phyloP scores from a whole-genome alignment of 768 basidiomycete species.

The Lyophyllum shimeji region DNA sequence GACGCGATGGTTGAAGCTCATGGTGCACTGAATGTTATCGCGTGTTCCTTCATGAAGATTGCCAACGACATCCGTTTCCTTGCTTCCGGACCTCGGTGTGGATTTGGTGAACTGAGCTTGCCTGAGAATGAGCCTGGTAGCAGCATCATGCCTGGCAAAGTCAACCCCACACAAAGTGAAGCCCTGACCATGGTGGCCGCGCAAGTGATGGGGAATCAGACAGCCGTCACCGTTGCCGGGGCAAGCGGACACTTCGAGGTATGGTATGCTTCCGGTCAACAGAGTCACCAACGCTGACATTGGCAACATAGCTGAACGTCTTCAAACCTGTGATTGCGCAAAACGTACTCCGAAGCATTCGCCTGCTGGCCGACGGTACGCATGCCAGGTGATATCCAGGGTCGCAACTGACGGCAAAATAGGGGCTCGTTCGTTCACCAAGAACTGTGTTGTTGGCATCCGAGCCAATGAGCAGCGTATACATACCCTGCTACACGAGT shows the following conservation, averaged over 20 bases:
- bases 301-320: constrained; percentile 75
- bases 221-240: constrained; percentile 87
- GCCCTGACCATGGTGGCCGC: constrained; percentile 98
- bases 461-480: constrained; percentile 96
- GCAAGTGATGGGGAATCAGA: constrained; percentile 98
- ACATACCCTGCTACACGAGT: constrained; percentile 85
- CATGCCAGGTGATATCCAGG: constrained; percentile 10
- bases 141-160: constrained; percentile 99
- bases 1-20: constrained; percentile 98
- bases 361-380: constrained; percentile 87
- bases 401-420: constrained; percentile 6
- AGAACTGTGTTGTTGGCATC: constrained; percentile 96
- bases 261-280: constrained; percentile 17
- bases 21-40: constrained; percentile 93
- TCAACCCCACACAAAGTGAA: constrained; percentile 99
- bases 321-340: constrained; percentile 99
- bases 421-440: constrained; percentile 92
- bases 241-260: constrained; percentile 98
- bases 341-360: constrained; percentile 95
- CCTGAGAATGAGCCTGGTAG: constrained; percentile 99
- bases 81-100: constrained; percentile 96
- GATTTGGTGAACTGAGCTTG: constrained; percentile 89
- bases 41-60: constrained; percentile 99
- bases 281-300: constrained; percentile 1
- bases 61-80: constrained; percentile 99